Evolutionary conservation across 352 stramenopile genomes (phyloP).

Genomic region (Phytophthora parvispora): DNA sequence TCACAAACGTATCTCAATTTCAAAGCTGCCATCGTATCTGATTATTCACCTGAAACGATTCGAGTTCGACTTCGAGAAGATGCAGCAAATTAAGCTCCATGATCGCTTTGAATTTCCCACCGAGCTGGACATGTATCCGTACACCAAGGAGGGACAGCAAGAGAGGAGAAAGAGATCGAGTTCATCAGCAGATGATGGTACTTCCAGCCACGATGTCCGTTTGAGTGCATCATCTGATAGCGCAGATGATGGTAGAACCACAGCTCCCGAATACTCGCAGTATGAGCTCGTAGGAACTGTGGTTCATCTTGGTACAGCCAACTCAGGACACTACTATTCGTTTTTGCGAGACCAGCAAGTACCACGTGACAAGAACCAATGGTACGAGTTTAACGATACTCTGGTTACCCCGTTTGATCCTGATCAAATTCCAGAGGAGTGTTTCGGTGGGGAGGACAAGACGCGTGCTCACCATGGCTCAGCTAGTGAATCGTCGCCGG

Average conservation of each 20-base stretch:
- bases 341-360: conserved; percentile 82
- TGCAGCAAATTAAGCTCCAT: conserved; percentile 96
- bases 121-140: conserved; percentile 90
- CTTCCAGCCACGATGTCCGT: conserved; percentile 27
- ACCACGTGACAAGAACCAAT: conserved; percentile 44
- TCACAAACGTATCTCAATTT: conserved; percentile 92
- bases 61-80: conserved; percentile 96
- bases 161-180: conserved; percentile 54
- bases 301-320: conserved; percentile 89
- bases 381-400: conserved; percentile 93
- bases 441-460: conserved; percentile 66
- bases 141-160: conserved; percentile 90
- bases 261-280: conserved; percentile 82
- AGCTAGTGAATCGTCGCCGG: conserved; percentile 22
- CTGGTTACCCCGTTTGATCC: conserved; percentile 83
- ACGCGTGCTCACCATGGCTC: conserved; percentile 24
- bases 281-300: conserved; percentile 91
- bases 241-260: conserved; percentile 34
- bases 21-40: conserved; percentile 89
- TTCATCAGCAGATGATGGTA: conserved; percentile 27
- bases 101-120: conserved; percentile 95
- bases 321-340: conserved; percentile 93
- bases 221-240: conserved; percentile 38
- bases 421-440: conserved; percentile 77
- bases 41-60: conserved; percentile 97